Evolutionary conservation across 2,329 filamentous ascomycete species (phyloP), one percentile per base, ranked within the genome.

Genomic region (Xylaria sp.): DNA sequence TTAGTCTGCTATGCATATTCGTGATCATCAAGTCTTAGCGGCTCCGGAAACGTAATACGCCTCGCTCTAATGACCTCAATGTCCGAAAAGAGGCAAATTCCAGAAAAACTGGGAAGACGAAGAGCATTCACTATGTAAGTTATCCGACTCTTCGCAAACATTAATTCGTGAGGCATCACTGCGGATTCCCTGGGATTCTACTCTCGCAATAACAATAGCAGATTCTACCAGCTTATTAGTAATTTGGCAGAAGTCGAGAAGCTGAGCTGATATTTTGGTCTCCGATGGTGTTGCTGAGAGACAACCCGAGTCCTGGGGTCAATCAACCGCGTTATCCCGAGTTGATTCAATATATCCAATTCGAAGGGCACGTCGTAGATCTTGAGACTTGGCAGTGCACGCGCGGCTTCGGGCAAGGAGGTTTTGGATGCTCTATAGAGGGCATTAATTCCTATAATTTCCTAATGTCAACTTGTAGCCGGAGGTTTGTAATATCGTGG

Each of bases 341-440:
- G 41, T 13, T 52, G 36, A 64, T 7, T 20, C 33, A 64, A 43
- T 33, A 23, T 23, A 28, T 36, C 18, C 9, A 58, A 51, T 18
- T 28, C 46, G 15, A 33, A 41, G 39, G 51, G n/a, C 7, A n/a
- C 39, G 18, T 39, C 51, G n/a, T 48, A 61, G 41, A 48, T 57
- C 36, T 20, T 39, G 6, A 36, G 18, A 18, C 9, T 33, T 23
- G 12, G 25, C 51, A 33, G 8, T 28, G 25, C 12, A 51, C 60
- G 43, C n/a, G 41, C 15, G 56, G 55, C 49, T 55, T 61, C 20
- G 25, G 20, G 20, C 28, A 25, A 25, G 39, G 18, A 61, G 31
- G 57, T 60, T 55, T 55, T 41, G 31, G 49, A 25, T 51, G 60
- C 33, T 36, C 33, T 41, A 43, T 41, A 20, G 41, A 46, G 52